Evolutionary conservation across 306 rosid genomes (phyloP).

Genomic region (Echinosophora koreensis): DNA sequence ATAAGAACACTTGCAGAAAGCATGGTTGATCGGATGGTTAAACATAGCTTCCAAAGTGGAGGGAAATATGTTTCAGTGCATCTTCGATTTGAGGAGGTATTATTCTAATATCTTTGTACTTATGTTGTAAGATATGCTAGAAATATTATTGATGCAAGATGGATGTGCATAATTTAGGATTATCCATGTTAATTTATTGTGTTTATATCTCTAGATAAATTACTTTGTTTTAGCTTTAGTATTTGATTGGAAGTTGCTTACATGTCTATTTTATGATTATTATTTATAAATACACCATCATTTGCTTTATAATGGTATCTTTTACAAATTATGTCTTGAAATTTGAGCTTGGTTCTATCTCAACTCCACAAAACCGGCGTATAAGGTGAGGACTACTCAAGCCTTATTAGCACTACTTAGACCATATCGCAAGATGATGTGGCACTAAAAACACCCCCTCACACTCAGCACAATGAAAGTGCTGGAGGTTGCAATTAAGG

Average conservation of each 20-base stretch:
- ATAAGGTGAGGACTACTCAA: no score
- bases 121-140: slow-evolving; percentile 19
- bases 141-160: slow-evolving; percentile 30
- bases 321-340: neutral
- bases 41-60: slow-evolving; percentile 74
- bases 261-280: slow-evolving; percentile 21
- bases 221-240: slow-evolving; percentile 19
- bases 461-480: no score
- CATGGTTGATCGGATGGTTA: slow-evolving; percentile 91
- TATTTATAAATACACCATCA: slow-evolving; percentile 12
- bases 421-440: no score
- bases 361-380: no score
- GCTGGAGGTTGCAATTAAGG: no score
- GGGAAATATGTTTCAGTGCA: slow-evolving; percentile 96
- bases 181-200: slow-evolving; percentile 13
- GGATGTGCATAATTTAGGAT: slow-evolving; percentile 22
- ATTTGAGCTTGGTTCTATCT: no score
- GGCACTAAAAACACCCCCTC: no score
- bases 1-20: slow-evolving; percentile 84
- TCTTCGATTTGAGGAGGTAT: slow-evolving; percentile 98
- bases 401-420: no score
- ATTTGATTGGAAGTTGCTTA: slow-evolving; percentile 20
- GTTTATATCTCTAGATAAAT: slow-evolving; percentile 12
- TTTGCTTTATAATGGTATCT: slow-evolving; percentile 26
- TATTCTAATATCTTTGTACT: slow-evolving; percentile 39